Conservation (phyloP, 2,329 filamentous ascomycete genomes). For the Epichloe sibirici region DNA sequence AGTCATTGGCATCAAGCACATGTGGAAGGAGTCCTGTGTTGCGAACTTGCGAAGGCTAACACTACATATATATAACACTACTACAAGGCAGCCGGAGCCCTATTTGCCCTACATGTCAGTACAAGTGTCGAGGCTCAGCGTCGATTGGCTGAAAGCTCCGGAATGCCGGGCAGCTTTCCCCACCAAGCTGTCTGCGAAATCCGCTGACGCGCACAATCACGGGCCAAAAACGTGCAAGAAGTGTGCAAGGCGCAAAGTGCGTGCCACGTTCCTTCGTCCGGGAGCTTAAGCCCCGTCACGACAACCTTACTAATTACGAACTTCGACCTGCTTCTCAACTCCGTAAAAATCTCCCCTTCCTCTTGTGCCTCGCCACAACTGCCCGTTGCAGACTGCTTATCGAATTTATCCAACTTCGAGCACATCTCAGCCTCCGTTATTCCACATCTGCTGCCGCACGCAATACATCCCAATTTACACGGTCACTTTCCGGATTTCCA, state of each 20-base stretch:
- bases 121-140: conserved; percentile 10
- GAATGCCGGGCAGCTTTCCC: background rate
- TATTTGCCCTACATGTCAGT: conserved; percentile 13
- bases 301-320: background rate
- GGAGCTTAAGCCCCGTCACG: background rate
- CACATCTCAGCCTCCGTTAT: background rate
- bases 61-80: too few relatives aligned
- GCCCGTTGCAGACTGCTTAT: too few relatives aligned
- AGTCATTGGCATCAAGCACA: background rate
- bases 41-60: background rate
- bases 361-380: background rate
- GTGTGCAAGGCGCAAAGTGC: too few relatives aligned
- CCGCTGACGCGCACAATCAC: too few relatives aligned
- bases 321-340: background rate
- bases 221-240: too few relatives aligned
- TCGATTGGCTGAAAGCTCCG: conserved; percentile 15
- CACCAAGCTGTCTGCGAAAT: too few relatives aligned
- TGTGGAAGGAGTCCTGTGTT: background rate
- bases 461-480: background rate
- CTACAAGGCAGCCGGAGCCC: conserved; percentile 6
- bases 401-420: background rate
- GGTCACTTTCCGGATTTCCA: background rate
- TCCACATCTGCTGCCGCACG: background rate
- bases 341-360: background rate
- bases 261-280: too few relatives aligned